Evolutionary conservation across 1,284 basidiomycete genomes (phyloP).

Genomic region (Moesziomyces globuligerus): DNA sequence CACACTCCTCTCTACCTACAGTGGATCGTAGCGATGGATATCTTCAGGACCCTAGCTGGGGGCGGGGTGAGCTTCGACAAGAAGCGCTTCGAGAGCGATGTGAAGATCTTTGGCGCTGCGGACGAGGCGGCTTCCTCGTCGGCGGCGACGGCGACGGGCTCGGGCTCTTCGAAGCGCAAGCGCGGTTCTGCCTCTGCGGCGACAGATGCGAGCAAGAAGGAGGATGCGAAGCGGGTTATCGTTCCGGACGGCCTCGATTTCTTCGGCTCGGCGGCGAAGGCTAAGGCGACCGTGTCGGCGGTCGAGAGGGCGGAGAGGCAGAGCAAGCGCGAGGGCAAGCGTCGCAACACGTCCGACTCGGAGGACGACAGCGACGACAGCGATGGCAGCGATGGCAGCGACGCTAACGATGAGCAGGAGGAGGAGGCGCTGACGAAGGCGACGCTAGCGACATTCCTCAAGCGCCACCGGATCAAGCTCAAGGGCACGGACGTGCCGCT

Average conservation of each 20-base stretch:
- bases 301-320: conserved; percentile 19
- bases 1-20: too few relatives aligned
- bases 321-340: conserved; percentile 23
- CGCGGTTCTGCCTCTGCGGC: not conserved
- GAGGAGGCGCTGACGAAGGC: conserved; percentile 41
- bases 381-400: conserved; percentile 7
- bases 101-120: conserved; percentile 74
- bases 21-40: too few relatives aligned
- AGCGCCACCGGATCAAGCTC: conserved; percentile 64
- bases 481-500: conserved; percentile 68
- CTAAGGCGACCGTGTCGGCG: conserved; percentile 69
- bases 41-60: conserved; percentile 61
- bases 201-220: not conserved
- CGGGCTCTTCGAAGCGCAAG: conserved; percentile 10
- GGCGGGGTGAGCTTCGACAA: conserved; percentile 75
- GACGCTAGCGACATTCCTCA: conserved; percentile 58
- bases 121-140: conserved; percentile 9
- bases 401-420: too few relatives aligned
- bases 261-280: conserved; percentile 57
- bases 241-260: conserved; percentile 57
- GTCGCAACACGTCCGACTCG: conserved; percentile 12
- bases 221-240: conserved; percentile 28
- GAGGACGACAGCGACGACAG: conserved; percentile 12
- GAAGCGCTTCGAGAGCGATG: conserved; percentile 77
- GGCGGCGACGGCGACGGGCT: conserved; percentile 3